A percentile compares a stretch with the other conserved stretches of the same genome.
Evolutionary conservation across 2,329 filamentous ascomycete species (phyloP).

Genomic region (Talaromyces sp.): DNA sequence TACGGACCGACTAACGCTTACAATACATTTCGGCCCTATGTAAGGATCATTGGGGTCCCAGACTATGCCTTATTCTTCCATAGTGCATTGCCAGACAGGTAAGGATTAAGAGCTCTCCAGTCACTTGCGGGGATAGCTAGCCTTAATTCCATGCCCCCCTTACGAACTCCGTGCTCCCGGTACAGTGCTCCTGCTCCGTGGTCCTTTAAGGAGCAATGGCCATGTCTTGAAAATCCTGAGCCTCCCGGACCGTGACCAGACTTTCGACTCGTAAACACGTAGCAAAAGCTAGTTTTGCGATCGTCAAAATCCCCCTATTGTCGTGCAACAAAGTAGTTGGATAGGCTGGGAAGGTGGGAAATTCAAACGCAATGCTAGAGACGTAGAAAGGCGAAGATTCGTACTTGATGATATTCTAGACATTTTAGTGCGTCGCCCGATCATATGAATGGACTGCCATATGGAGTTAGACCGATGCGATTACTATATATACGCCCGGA

Average conservation of each 20-base stretch:
- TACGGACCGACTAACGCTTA: constrained; percentile 9
- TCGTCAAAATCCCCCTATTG: background rate
- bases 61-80: background rate
- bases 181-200: background rate
- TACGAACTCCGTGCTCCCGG: background rate
- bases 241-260: background rate
- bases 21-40: constrained; percentile 18
- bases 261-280: background rate
- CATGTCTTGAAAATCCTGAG: background rate
- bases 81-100: background rate
- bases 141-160: background rate
- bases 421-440: background rate
- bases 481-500: background rate
- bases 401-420: background rate
- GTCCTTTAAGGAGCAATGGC: background rate
- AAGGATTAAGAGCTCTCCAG: background rate
- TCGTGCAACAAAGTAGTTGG: background rate
- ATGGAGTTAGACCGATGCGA: background rate
- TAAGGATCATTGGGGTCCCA: background rate
- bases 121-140: background rate
- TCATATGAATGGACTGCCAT: background rate
- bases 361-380: background rate
- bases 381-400: background rate
- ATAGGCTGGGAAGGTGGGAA: background rate
- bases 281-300: background rate